Conservation (phyloP, 768 basidiomycete genomes). For the Kwoniella heveanensis region DNA sequence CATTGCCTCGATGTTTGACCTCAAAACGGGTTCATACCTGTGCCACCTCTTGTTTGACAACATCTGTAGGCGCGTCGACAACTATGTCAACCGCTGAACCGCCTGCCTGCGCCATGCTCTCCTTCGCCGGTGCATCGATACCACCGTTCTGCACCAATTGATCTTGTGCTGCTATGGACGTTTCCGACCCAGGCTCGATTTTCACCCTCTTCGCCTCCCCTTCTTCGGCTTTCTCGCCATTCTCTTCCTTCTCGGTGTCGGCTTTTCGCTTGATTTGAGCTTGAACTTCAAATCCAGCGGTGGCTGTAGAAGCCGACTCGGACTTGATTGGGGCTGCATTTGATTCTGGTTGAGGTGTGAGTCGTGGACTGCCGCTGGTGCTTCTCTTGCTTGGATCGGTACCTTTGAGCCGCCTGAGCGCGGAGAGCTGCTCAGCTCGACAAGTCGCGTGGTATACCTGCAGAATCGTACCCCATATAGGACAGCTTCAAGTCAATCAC, state of each 20-base stretch:
- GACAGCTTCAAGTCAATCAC: too few species aligned
- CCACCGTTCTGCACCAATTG: neutral
- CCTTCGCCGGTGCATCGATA: neutral
- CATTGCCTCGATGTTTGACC: too few species aligned
- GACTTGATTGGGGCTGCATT: neutral
- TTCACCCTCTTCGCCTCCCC: constrained; percentile 21
- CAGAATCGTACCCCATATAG: too few species aligned
- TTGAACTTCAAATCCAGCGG: constrained; percentile 5
- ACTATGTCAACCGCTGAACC: too few species aligned
- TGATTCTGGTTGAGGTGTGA: constrained; percentile 25
- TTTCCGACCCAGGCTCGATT: constrained; percentile 11
- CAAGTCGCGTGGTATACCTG: constrained; percentile 95
- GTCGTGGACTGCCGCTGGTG: constrained; percentile 26
- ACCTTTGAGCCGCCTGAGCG: constrained; percentile 28
- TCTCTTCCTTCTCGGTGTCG: constrained; percentile 13
- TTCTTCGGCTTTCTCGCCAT: constrained; percentile 1
- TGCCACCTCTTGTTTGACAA: too few species aligned
- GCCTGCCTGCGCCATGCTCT: neutral
- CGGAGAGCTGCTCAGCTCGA: constrained; percentile 66
- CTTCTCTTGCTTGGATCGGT: constrained; percentile 18
- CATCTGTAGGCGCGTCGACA: too few species aligned
- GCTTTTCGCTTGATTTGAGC: constrained; percentile 16
- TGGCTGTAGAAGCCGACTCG: constrained; percentile 2
- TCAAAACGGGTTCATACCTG: too few species aligned
- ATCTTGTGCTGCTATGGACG: neutral